phyloP scores from a whole-genome alignment of 441 rosid species.

The Viola pubescens region DNA sequence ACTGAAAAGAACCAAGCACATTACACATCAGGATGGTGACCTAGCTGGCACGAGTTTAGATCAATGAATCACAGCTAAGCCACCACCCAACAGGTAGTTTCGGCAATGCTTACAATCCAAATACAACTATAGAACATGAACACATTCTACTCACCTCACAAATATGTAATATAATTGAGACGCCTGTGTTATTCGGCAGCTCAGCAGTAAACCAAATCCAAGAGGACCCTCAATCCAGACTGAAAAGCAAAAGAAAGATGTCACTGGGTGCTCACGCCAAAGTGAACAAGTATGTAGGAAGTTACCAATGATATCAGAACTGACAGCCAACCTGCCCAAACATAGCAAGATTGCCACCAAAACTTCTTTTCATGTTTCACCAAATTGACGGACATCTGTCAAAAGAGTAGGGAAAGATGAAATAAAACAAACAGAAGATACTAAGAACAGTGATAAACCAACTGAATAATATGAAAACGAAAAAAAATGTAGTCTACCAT shows the following conservation, averaged over 20 bases:
- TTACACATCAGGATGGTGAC: neutral
- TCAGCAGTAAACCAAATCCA: constrained; percentile 78
- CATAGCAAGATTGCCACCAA: constrained; percentile 77
- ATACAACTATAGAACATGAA: neutral
- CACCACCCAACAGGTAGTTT: neutral
- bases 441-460: constrained; percentile 2
- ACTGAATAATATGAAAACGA: constrained; percentile 8
- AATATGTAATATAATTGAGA: constrained; percentile 77
- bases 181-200: constrained; percentile 83
- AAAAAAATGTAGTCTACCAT: constrained; percentile 36
- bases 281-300: neutral
- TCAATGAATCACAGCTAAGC: neutral
- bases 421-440: neutral
- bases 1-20: neutral
- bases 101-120: neutral
- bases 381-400: constrained; percentile 54
- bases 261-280: neutral
- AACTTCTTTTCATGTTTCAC: constrained; percentile 36
- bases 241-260: constrained; percentile 24
- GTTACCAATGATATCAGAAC: constrained; percentile 2
- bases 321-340: constrained; percentile 72
- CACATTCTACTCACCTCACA: constrained; percentile 52
- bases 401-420: neutral
- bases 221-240: constrained; percentile 93
- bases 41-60: neutral